phyloP scores from a whole-genome alignment of 768 basidiomycete species.

The Daedalea quercina region DNA sequence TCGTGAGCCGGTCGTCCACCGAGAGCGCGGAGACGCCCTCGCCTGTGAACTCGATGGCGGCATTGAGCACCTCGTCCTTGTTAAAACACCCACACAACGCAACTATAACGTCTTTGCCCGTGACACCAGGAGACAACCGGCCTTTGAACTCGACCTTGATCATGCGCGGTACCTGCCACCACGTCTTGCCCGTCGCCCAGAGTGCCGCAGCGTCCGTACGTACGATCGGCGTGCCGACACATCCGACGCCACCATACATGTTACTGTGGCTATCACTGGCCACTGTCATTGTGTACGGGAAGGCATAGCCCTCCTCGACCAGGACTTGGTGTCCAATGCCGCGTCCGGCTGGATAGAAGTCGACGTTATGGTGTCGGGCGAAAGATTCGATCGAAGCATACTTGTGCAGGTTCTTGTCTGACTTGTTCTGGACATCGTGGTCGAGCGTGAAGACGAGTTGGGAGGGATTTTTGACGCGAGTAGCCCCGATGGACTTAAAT shows the following conservation, averaged over 20 bases:
- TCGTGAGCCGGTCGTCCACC: constrained; percentile 91
- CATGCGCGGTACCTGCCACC: constrained; percentile 99
- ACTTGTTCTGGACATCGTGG: constrained; percentile 97
- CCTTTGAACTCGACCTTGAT: constrained; percentile 91
- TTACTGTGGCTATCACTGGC: constrained; percentile 96
- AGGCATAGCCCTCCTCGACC: constrained; percentile 97
- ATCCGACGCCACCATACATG: constrained; percentile 98
- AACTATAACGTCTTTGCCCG: constrained; percentile 97
- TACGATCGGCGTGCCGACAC: constrained; percentile 95
- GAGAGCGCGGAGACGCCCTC: constrained; percentile 72
- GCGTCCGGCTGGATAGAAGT: constrained; percentile 96
- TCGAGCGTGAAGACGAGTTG: constrained; percentile 97
- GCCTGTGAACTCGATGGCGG: constrained; percentile 93
- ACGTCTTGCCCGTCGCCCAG: constrained; percentile 98
- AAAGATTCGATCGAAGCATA: constrained; percentile 90
- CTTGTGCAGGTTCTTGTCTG: constrained; percentile 83
- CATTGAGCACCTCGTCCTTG: constrained; percentile 93
- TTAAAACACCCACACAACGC: constrained; percentile 95
- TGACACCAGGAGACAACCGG: constrained; percentile 78
- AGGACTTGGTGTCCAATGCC: constrained; percentile 98
- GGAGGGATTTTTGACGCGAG: constrained; percentile 65
- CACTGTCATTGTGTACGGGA: constrained; percentile 91
- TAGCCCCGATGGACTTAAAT: constrained; percentile 93
- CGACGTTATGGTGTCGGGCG: constrained; percentile 75
- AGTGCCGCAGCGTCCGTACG: constrained; percentile 91